Percentiles rank a stretch among this genome's conserved stretches.
These are phyloP conservation scores for Sporothrix schenckii DNA, from an alignment of 2,329 filamentous ascomycete genomes.

Conservation along the genomic window DNA sequence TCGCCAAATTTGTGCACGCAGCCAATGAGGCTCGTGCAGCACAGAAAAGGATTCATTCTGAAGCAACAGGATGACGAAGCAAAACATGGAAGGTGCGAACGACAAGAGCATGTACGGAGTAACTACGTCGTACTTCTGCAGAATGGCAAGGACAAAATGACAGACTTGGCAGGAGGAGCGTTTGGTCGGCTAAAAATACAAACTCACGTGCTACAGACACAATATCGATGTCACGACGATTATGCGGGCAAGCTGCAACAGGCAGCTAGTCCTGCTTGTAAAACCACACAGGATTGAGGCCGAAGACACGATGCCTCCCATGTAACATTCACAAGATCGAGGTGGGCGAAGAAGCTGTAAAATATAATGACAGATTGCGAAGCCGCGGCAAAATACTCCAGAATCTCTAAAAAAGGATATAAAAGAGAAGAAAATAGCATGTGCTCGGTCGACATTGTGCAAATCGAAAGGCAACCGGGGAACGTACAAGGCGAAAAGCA, in stretches of 20 bases:
- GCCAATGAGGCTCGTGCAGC: not conserved
- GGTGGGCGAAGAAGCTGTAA: not conserved
- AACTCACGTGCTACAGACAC: constrained; percentile 11
- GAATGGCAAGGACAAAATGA: not conserved
- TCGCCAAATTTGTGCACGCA: constrained; percentile 1
- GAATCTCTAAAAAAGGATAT: constrained; percentile 3
- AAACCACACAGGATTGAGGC: too few species aligned
- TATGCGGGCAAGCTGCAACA: constrained; percentile 6
- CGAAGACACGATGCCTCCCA: not conserved
- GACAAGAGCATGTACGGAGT: not conserved
- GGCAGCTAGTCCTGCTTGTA: not conserved
- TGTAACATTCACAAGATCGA: too few species aligned
- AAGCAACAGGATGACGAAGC: not conserved
- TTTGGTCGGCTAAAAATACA: constrained; percentile 18
- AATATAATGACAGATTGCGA: not conserved
- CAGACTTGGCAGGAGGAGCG: constrained; percentile 12
- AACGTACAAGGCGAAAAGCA: not conserved
- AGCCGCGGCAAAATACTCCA: constrained; percentile 4
- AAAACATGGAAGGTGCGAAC: constrained; percentile 2
- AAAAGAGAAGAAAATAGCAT: not conserved
- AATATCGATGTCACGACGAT: not conserved
- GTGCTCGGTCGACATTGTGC: not conserved
- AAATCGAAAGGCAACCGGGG: not conserved
- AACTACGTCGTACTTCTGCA: too few species aligned
- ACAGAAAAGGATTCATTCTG: constrained; percentile 19